phyloP scores from a whole-genome alignment of 1,139 yeast species.

The Protomyces arabidopsidicola region DNA sequence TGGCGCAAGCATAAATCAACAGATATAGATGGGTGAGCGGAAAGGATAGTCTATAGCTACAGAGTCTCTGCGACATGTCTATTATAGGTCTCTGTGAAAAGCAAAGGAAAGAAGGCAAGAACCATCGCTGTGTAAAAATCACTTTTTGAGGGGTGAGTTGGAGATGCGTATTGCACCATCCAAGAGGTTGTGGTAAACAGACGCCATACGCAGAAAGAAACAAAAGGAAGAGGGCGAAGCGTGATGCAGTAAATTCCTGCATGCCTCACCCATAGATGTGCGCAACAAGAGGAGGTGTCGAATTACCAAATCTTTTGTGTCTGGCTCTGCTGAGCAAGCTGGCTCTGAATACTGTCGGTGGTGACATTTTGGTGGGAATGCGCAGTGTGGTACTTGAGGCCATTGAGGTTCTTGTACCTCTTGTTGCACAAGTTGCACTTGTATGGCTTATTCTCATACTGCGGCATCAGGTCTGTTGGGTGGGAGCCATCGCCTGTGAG shows the following conservation, averaged over 20 bases:
- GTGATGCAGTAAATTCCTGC: too few relatives aligned
- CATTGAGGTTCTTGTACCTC: conserved; percentile 90
- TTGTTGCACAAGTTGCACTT: conserved; percentile 98
- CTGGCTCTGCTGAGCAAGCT: not conserved
- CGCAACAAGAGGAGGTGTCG: too few relatives aligned
- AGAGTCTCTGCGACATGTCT: not conserved
- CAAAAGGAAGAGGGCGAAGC: not conserved
- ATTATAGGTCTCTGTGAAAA: not conserved
- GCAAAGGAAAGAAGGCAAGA: not conserved
- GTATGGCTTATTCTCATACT: conserved; percentile 92
- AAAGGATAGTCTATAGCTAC: not conserved
- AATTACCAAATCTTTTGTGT: not conserved
- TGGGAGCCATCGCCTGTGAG: conserved; percentile 25
- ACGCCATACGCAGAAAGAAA: not conserved
- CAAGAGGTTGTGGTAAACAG: not conserved
- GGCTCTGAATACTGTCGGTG: conserved; percentile 8
- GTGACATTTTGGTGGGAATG: conserved; percentile 52
- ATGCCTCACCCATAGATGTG: too few relatives aligned
- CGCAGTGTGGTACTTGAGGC: conserved; percentile 93
- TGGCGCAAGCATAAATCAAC: not conserved
- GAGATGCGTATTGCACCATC: not conserved
- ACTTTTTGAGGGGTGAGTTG: not conserved
- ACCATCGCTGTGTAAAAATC: not conserved
- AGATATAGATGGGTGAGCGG: not conserved
- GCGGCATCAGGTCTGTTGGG: conserved; percentile 71